A percentile compares a stretch with the other conserved stretches of the same genome.
Evolutionary conservation across 1,139 yeast genomes (phyloP).

Genomic region (Hanseniaspora gamundiae): DNA sequence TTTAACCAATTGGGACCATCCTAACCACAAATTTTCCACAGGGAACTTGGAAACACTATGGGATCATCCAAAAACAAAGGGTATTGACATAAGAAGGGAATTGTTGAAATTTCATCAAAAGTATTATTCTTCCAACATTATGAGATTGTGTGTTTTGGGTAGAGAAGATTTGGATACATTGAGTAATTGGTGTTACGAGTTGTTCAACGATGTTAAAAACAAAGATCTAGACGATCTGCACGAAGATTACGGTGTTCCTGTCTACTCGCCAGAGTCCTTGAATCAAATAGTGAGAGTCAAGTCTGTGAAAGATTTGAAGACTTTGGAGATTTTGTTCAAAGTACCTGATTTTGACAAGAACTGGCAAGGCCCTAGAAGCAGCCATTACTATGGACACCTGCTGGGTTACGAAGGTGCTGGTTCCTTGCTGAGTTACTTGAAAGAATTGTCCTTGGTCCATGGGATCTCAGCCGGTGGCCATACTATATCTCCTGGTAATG

Average conservation of each 20-base stretch:
- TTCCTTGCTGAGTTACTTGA: conserved; percentile 58
- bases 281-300: conserved; percentile 49
- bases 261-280: conserved; percentile 35
- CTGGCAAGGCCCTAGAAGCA: conserved; percentile 54
- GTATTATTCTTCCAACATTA: conserved; percentile 63
- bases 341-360: conserved; percentile 59
- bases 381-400: conserved; percentile 58
- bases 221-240: conserved; percentile 31
- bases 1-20: conserved; percentile 59
- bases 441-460: conserved; percentile 67
- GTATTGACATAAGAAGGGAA: conserved; percentile 52
- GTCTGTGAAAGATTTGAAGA: conserved; percentile 73
- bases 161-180: conserved; percentile 65
- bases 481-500: conserved; percentile 57
- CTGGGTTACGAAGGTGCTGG: conserved; percentile 91
- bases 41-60: conserved; percentile 57
- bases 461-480: conserved; percentile 65
- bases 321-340: conserved; percentile 53
- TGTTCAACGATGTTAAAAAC: conserved; percentile 54
- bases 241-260: conserved; percentile 38
- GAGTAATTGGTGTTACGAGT: conserved; percentile 56
- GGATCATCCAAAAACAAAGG: conserved; percentile 37
- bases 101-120: conserved; percentile 48
- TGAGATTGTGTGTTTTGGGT: conserved; percentile 80
- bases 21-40: conserved; percentile 64